Conservation (phyloP, 192 early-diverging fungal genomes). For the Backusella liffmaniae region DNA sequence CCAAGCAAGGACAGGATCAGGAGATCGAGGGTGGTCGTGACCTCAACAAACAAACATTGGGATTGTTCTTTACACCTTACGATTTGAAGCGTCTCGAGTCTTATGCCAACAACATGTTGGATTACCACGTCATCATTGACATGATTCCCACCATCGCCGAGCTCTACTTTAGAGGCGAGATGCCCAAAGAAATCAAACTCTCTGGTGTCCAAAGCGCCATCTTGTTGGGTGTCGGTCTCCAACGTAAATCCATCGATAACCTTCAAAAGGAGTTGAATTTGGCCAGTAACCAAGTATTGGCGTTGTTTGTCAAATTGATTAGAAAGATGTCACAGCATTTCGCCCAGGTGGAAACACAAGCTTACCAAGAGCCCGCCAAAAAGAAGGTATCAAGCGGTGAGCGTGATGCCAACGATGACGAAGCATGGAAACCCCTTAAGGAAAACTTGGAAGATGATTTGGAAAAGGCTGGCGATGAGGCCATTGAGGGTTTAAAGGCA, state of each 20-base stretch:
- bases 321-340: slow-evolving; percentile 79
- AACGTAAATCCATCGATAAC: slow-evolving; percentile 89
- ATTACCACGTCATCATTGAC: slow-evolving; percentile 97
- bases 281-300: slow-evolving; percentile 83
- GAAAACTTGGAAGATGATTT: slow-evolving; percentile 82
- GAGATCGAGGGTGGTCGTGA: slow-evolving; percentile 20
- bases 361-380: slow-evolving; percentile 35
- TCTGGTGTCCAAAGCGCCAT: slow-evolving; percentile 87
- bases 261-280: slow-evolving; percentile 85
- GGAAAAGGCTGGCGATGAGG: slow-evolving; percentile 77
- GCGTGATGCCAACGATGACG: slow-evolving; percentile 64
- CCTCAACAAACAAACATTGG: slow-evolving; percentile 32
- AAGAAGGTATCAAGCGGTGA: slow-evolving; percentile 15
- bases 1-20: slow-evolving; percentile 50
- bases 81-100: slow-evolving; percentile 95
- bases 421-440: slow-evolving; percentile 83
- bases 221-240: slow-evolving; percentile 86
- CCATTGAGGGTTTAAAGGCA: slow-evolving; percentile 57
- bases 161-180: slow-evolving; percentile 74
- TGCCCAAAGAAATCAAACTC: slow-evolving; percentile 61
- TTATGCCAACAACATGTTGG: slow-evolving; percentile 94
- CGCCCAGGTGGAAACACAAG: slow-evolving; percentile 55
- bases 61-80: slow-evolving; percentile 64
- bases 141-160: slow-evolving; percentile 79
- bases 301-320: slow-evolving; percentile 92